phyloP scores from a whole-genome alignment of 148 eudicot species.

The Camellia lanceoleosa region DNA sequence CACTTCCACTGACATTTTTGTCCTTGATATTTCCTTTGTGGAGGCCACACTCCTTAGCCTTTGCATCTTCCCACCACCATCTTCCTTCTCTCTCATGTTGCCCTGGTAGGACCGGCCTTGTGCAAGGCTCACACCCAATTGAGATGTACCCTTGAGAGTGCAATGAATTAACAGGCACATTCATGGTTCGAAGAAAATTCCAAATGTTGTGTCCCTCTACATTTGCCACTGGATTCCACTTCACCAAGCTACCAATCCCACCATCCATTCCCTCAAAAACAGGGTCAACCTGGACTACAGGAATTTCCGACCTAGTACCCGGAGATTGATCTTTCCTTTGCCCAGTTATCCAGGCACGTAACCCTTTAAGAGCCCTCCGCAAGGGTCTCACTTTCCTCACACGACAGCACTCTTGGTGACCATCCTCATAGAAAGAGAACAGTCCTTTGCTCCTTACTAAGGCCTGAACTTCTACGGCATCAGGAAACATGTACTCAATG shows the following conservation, averaged over 20 bases:
- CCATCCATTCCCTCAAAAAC: conserved; percentile 86
- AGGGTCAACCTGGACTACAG: conserved; percentile 84
- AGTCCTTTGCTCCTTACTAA: conserved; percentile 79
- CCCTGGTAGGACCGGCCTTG: conserved; percentile 82
- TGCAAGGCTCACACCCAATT: conserved; percentile 96
- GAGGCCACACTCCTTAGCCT: conserved; percentile 96
- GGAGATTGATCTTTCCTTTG: conserved; percentile 96
- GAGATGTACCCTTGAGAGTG: conserved; percentile 84
- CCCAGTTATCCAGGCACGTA: conserved; percentile 94
- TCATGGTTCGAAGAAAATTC: conserved; percentile 82
- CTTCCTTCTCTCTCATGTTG: conserved; percentile 95
- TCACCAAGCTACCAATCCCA: conserved; percentile 79
- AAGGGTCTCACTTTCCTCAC: conserved; percentile 89
- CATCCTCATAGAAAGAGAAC: conserved; percentile 91
- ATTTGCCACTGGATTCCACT: conserved; percentile 90
- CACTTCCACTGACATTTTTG: conserved; percentile 44
- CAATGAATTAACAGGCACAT: conserved; percentile 79
- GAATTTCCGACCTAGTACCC: conserved; percentile 84
- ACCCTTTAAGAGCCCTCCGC: conserved; percentile 77
- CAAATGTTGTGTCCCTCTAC: conserved; percentile 67
- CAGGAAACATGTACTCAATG: conserved; percentile 98
- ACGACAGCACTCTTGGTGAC: conserved; percentile 96
- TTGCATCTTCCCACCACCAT: conserved; percentile 99
- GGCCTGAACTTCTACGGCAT: conserved; percentile 79
- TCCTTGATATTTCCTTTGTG: conserved; percentile 89